Evolutionary conservation across 2,329 filamentous ascomycete genomes (phyloP), one percentile per base, ranked within the genome.

Genomic region (Lachnellula arida): DNA sequence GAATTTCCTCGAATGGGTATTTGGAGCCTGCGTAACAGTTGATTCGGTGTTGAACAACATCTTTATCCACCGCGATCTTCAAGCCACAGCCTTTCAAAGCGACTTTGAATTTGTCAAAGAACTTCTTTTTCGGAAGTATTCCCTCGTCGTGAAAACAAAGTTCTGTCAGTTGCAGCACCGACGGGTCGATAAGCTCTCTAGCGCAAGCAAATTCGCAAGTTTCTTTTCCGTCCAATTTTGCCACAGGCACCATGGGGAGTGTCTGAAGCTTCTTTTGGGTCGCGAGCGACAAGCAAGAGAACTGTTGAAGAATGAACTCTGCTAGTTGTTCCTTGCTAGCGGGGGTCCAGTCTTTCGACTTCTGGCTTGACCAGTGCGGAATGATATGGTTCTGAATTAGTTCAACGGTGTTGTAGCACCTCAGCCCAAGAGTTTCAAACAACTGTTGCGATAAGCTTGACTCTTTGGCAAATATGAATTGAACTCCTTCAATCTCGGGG

Each of bases 71-170:
- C 7, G 17, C 22, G 2, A 47, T 52, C 43, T 64, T 64, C n/a
- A 68, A 46, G 3, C 65, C 64, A 49, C 58, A 61, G 4, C 12
- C 46, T 22, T 44, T 58, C 40, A 70, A 60, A 8, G 54, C 58
- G 8, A 22, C 32, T 6, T 49, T 49, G 19, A 62, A 65, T 9
- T 59, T 28, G 14, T 23, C 11, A 17, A 61, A 60, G 46, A 67
- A 65, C 1, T 42, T 35, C 15, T 25, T 39, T 4, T 53, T 35
- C 37, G 68, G 68, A 28, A 60, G 23, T 22, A 65, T 52, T 53
- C 61, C 55, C 52, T 71, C 68, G 5, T 68, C 60, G 7, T 49
- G 49, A 23, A 70, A 70, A 54, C 58, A 70, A 14, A 67, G 50
- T 1, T 37, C 25, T 12, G 22, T 53, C 4, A 69, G 46, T 5